Conservation (phyloP, 306 rosid genomes). For the Urtica urens region DNA sequence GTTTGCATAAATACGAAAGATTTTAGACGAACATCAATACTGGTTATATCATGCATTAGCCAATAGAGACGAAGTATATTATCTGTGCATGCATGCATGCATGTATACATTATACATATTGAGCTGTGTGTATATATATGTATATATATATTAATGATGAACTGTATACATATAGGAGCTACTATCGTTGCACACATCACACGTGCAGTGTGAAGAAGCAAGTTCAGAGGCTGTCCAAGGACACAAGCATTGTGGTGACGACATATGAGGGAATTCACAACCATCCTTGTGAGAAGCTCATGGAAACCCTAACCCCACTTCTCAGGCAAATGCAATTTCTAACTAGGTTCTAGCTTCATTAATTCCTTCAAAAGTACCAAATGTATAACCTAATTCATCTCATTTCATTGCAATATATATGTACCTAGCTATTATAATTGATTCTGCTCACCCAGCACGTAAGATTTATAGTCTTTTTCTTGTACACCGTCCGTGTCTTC, state of each 20-base stretch:
- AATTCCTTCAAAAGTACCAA: not conserved
- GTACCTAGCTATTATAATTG: too few species aligned
- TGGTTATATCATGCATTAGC: too few species aligned
- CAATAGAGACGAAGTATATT: too few species aligned
- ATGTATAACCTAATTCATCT: too few species aligned
- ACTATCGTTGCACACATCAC: slow-evolving; percentile 81
- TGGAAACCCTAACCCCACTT: slow-evolving; percentile 92
- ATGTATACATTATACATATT: too few species aligned
- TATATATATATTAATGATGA: not conserved
- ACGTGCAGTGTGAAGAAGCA: slow-evolving; percentile 94
- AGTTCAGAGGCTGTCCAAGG: slow-evolving; percentile 78
- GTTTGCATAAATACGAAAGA: too few species aligned
- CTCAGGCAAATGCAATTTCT: slow-evolving; percentile 79
- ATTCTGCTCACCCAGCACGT: too few species aligned
- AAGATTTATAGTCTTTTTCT: too few species aligned
- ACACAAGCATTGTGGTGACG: slow-evolving; percentile 81
- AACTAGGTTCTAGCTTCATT: slow-evolving; percentile 32
- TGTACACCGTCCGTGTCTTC: too few species aligned
- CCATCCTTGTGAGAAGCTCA: slow-evolving; percentile 81
- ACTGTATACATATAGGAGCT: slow-evolving; percentile 43
- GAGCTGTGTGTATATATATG: not conserved
- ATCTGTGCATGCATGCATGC: too few species aligned
- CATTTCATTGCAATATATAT: too few species aligned
- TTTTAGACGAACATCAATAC: too few species aligned
- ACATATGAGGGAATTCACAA: slow-evolving; percentile 87